These are phyloP conservation scores for Ajuga reptans DNA, from an alignment of 305 asterid species.

Conservation along the genomic window DNA sequence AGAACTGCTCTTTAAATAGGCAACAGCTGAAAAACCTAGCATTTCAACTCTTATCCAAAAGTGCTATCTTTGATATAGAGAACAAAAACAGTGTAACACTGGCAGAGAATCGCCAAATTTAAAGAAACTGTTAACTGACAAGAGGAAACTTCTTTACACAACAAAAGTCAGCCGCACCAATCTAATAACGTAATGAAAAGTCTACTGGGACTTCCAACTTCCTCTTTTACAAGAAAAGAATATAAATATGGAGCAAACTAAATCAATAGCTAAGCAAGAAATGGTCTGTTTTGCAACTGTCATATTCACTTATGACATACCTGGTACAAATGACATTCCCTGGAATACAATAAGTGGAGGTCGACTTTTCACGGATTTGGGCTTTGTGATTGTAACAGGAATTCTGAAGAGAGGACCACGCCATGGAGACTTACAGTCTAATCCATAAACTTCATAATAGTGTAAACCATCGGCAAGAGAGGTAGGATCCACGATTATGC, in stretches of 20 bases:
- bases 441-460: slow-evolving; percentile 84
- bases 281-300: not conserved
- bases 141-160: not conserved
- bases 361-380: slow-evolving; percentile 52
- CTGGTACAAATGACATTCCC: slow-evolving; percentile 72
- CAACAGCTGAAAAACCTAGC: not conserved
- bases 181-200: not conserved
- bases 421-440: slow-evolving; percentile 89
- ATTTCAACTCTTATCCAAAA: not conserved
- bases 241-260: not conserved
- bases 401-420: slow-evolving; percentile 97
- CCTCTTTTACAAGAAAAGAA: slow-evolving; percentile 5
- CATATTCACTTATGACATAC: slow-evolving; percentile 34
- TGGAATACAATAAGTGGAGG: slow-evolving; percentile 65
- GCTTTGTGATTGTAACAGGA: slow-evolving; percentile 87
- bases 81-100: not conserved
- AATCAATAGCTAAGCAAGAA: slow-evolving; percentile 3
- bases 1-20: not conserved
- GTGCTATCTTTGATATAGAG: not conserved
- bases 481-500: slow-evolving; percentile 88
- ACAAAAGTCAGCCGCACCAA: not conserved
- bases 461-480: slow-evolving; percentile 75
- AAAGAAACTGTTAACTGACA: not conserved
- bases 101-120: not conserved
- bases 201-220: not conserved